Base-by-base conservation (phyloP, 2,329 filamentous ascomycete species). In the Stagonosporopsis chrysanthemi region DNA sequence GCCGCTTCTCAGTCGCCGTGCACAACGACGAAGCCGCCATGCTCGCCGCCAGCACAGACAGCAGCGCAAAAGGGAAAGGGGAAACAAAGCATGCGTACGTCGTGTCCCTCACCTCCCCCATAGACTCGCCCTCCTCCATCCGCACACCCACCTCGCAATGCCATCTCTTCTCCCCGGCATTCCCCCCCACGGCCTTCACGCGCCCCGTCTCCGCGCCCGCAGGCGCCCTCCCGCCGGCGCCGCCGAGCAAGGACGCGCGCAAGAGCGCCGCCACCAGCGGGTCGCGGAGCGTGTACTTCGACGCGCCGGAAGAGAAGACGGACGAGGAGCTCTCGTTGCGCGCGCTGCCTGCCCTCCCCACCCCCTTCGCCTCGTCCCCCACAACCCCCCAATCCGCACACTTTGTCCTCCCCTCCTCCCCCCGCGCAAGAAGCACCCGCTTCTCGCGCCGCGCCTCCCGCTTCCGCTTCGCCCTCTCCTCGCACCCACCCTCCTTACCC, bases 1-100 rank as follows among this genome's bases (percentile, higher is more conserved):
- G 81, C 53, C 82, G 84, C 65, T 87, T 87, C 77, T 84, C 82
- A 57, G 72, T 78, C 47, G 85, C 85, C 35, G 82, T 86, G 1
- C 84, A 86, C 67, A 72, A 79, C 48, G 83, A 86, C 62, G 84
- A 86, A 65, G 79, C 82, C 62, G 69, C 71, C 4, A 68, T 69
- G 39, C 54, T 57, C 22, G 55, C 60, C 26, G 29, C 29, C 17
- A 17, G 23, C n/a, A 14, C 29, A 29, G 56, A 64, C 26, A 29
- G 56, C 53, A 54, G 52, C 40, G 54, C 61, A 42, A 54, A 46
- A 22, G 56, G 57, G 51, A 59, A 35, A 38, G 23, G n/a, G 52
- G 59, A 74, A 40, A 56, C 73, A 31, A 73, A 78, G 60, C 74
- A 78, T 56, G 67, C 75, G 78, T 80, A 77, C 62, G 75, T 75